Evolutionary conservation across 129 eudicot species (phyloP).

Genomic region (Pulicaria dysenterica): DNA sequence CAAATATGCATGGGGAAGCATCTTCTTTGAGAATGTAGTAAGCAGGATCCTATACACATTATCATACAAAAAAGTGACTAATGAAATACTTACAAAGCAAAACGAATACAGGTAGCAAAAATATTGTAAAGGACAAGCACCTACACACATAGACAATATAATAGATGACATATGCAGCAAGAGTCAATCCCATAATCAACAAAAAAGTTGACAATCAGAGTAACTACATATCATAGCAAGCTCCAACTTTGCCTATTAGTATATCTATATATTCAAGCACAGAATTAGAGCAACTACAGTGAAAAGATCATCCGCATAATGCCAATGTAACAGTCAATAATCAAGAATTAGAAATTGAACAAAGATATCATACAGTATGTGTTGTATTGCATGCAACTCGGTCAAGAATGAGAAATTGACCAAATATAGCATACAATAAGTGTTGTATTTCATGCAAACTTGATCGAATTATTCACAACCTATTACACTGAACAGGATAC

Average conservation of each 20-base stretch:
- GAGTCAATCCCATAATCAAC: neutral
- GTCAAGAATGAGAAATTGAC: neutral
- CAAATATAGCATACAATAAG: neutral
- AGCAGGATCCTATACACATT: conserved; percentile 72
- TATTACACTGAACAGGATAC: conserved; percentile 1
- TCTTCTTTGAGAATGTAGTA: conserved; percentile 83
- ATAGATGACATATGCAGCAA: neutral
- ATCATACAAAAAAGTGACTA: conserved; percentile 6
- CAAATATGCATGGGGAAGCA: conserved; percentile 88
- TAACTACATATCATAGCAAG: conserved; percentile 16
- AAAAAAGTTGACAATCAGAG: neutral
- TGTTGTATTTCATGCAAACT: neutral
- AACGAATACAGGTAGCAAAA: neutral
- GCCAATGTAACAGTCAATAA: conserved; percentile 8
- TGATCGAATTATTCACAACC: neutral
- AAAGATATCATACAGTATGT: neutral
- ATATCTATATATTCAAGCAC: neutral
- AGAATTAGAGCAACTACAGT: neutral
- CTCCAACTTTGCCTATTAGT: conserved; percentile 14
- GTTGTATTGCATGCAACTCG: neutral
- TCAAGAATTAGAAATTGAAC: neutral
- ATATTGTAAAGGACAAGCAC: neutral
- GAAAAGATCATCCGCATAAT: neutral
- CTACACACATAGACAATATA: neutral
- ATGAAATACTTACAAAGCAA: neutral